Base-by-base conservation (phyloP, 1,284 basidiomycete genomes). In the Tilletia walkeri region DNA sequence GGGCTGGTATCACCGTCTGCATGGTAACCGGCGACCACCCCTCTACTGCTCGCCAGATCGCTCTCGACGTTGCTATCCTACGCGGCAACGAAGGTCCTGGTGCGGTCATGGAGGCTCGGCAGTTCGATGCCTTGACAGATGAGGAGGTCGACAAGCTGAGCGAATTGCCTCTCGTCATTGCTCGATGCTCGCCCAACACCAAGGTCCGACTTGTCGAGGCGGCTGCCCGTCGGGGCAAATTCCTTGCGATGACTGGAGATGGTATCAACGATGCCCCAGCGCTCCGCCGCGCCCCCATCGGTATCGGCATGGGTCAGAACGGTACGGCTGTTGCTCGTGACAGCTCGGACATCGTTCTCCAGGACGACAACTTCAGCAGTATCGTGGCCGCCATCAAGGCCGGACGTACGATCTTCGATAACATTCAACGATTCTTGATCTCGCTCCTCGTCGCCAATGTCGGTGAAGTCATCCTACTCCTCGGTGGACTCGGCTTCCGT, bases 261-360 rank as follows among this genome's bases (percentile, higher is more conserved):
- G 87, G 87, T 78, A 86, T 91, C 72, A 90, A 90, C 79, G 88
- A 88, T 77, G 86, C 86, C 5, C 88, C 88, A 10, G 85, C 87
- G 77, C 82, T 88, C 71, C 87, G 88, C 77, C 85, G 86, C 45
- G 88, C 89, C 30, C 73, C 72, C 18, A 76, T 83, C 67, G 82
- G 82, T 65, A 88, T 91, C 73, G 89, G 88, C 10, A 91, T 91
- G 90, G 90, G 90, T 48, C 81, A 85, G 69, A 88, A 87, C 5
- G 90, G 90, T n/a, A 88, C 88, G 6, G 90, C 91, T 75, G 89
- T 91, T 38, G 90, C 90, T 50, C 89, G 88, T 78, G 87, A 87
- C 67, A 74, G 73, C 41, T 79, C 82, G n/a, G 82, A 84, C 50
- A 75, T 84, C 20, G 74, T 84, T 30, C 72, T 84, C 6, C 77